Evolutionary conservation across 2,329 filamentous ascomycete genomes (phyloP).

Genomic region (Cordyceps sp.): DNA sequence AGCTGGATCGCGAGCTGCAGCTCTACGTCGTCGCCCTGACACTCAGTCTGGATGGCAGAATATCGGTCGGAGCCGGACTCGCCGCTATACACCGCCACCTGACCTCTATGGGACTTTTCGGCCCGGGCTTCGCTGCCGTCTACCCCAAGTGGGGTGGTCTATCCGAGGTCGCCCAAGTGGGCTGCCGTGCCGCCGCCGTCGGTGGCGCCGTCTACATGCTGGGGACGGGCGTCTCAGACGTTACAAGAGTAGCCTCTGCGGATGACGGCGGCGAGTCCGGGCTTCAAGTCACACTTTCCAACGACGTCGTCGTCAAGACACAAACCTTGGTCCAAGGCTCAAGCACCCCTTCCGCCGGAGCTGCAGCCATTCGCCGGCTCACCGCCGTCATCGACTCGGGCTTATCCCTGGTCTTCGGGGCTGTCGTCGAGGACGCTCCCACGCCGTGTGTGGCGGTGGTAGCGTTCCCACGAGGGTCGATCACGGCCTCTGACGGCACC

Average conservation of each 20-base stretch:
- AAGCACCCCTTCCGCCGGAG: slow-evolving; percentile 11
- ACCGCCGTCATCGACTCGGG: slow-evolving; percentile 54
- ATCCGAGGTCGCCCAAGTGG: slow-evolving; percentile 80
- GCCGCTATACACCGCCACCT: slow-evolving; percentile 63
- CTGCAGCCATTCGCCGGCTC: slow-evolving; percentile 34
- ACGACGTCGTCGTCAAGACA: slow-evolving; percentile 39
- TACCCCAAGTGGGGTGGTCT: slow-evolving; percentile 86
- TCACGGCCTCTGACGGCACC: slow-evolving; percentile 16
- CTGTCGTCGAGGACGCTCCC: slow-evolving; percentile 57
- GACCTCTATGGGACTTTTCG: slow-evolving; percentile 73
- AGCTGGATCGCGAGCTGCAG: slow-evolving; percentile 51
- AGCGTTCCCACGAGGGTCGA: slow-evolving; percentile 40
- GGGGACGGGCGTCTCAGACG: slow-evolving; percentile 43
- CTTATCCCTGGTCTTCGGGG: slow-evolving; percentile 50
- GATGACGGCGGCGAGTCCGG: slow-evolving; percentile 8
- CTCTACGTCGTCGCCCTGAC: slow-evolving; percentile 50
- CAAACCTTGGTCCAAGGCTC: slow-evolving; percentile 31
- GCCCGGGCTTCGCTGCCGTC: slow-evolving; percentile 75
- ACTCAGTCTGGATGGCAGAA: slow-evolving; percentile 48
- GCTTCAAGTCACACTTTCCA: slow-evolving; percentile 35
- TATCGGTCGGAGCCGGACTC: slow-evolving; percentile 50
- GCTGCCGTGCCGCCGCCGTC: slow-evolving; percentile 78
- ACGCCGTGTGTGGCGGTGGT: slow-evolving; percentile 58
- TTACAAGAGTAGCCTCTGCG: slow-evolving; percentile 5
- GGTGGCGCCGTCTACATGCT: slow-evolving; percentile 85